Base-by-base conservation (phyloP, 495 filamentous ascomycete genomes). In the Hypoxylon fuscum region DNA sequence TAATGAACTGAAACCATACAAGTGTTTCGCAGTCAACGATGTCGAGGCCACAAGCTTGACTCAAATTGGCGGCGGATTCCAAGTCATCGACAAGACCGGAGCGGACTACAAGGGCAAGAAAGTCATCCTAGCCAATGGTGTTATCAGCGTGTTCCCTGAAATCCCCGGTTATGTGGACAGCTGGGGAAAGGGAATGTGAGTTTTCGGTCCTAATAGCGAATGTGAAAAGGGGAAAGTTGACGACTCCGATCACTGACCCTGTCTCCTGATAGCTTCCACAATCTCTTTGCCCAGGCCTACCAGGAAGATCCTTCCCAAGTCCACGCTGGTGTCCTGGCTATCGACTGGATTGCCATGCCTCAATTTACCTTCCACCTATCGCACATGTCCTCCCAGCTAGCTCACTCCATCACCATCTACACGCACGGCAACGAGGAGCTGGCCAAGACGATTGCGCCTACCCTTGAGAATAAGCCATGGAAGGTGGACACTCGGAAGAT, bases 51-150 rank as follows among this genome's bases (percentile, higher is more conserved):
- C 10, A 12, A 34, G 31, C n/a, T 11, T 34, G 9, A 34, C 10
- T 2, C 31, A 34, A 10, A 3, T 7, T 11, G 31, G 31, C 31
- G 31, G 63, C 55, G 0, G 72, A 72, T 0, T 79, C 77, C 40
- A 76, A 77, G 0, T 69, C 65, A 12, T 12, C 31, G n/a, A 0
- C 66, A 62, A 6, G 0, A 17, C 50, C 1, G 72, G 72, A 0
- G 59, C 64, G 29, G 27, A n/a, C 2, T 79, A 67, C 60, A 54
- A 44, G n/a, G 76, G 79, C 9, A 69, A 72, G 27, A 83, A 82
- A 55, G n/a, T 83, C 3, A 64, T 79, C 1, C 64, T 84, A 4
- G 81, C 78, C 0, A 79, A 63, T 0, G 80, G 81, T 0, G 67
- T 76, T 0, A 50, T 45, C 12, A 77, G 80, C 34, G 23, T 75